These are phyloP conservation scores for Hymenoscyphus infarciens DNA, from an alignment of 2,329 filamentous ascomycete genomes.

Conservation along the genomic window DNA sequence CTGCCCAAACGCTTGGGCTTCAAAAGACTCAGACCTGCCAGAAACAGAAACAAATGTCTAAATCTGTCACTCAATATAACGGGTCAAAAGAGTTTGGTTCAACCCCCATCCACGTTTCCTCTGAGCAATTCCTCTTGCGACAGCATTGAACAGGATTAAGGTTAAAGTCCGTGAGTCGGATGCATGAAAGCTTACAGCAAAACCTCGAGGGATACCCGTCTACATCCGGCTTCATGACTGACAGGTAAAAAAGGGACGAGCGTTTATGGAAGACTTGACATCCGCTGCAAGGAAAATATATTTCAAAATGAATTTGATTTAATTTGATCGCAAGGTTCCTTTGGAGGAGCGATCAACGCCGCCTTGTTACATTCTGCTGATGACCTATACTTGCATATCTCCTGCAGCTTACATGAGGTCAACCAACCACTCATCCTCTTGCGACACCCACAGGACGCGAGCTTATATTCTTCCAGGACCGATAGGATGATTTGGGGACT, in stretches of 20 bases:
- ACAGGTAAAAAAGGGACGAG: slow-evolving; percentile 2
- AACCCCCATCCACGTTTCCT: slow-evolving; percentile 1
- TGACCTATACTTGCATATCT: slow-evolving; percentile 6
- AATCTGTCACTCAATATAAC: slow-evolving; percentile 12
- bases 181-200: slow-evolving; percentile 6
- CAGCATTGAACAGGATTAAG: slow-evolving; percentile 3
- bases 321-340: neutral
- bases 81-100: neutral
- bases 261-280: slow-evolving; percentile 1
- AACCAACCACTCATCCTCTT: slow-evolving; percentile 4
- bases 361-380: slow-evolving; percentile 7
- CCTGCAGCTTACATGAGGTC: slow-evolving; percentile 12
- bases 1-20: slow-evolving; percentile 11
- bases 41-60: slow-evolving; percentile 18
- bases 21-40: slow-evolving; percentile 18
- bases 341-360: neutral
- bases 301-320: neutral
- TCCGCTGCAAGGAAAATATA: slow-evolving; percentile 10
- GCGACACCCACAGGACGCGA: slow-evolving; percentile 11
- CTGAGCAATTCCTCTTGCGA: neutral
- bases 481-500: slow-evolving; percentile 13
- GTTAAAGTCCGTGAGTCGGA: slow-evolving; percentile 10
- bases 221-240: slow-evolving; percentile 1
- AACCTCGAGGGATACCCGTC: slow-evolving; percentile 4
- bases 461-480: slow-evolving; percentile 13